Percentiles rank a stretch among this genome's conserved stretches.
Conservation (phyloP, 331 rosid species). For the Malus hybrid region DNA sequence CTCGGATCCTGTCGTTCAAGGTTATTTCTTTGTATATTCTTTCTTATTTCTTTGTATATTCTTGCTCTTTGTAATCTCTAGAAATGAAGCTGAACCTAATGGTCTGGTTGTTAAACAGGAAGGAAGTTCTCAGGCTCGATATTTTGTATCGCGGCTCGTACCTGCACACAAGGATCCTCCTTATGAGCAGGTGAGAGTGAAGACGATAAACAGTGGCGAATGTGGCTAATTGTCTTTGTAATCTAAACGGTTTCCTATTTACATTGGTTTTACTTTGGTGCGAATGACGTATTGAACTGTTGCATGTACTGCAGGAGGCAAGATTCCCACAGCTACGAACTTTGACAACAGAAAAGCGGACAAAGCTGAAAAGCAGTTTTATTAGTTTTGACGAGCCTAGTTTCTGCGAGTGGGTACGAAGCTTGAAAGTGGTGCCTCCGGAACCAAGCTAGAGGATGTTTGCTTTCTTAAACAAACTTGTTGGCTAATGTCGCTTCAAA, state of each 20-base stretch:
- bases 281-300: background rate
- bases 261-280: background rate
- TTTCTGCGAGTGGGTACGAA: constrained; percentile 88
- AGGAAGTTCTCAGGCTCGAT: constrained; percentile 96
- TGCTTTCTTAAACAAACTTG: background rate
- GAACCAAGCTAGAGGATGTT: constrained; percentile 51
- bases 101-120: constrained; percentile 51
- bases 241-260: background rate
- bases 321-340: constrained; percentile 79
- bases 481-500: background rate
- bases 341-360: constrained; percentile 65
- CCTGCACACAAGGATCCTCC: constrained; percentile 99
- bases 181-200: constrained; percentile 77
- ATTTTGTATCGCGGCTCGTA: constrained; percentile 85
- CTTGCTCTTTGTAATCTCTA: constrained; percentile 8
- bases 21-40: constrained; percentile 21
- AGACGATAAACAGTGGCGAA: background rate
- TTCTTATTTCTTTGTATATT: constrained; percentile 3
- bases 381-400: constrained; percentile 91
- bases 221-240: background rate
- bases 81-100: constrained; percentile 1
- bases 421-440: constrained; percentile 77
- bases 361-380: constrained; percentile 87
- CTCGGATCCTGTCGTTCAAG: constrained; percentile 93
- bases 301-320: constrained; percentile 56